Evolutionary conservation across 495 filamentous ascomycete genomes (phyloP), one percentile per base, ranked within the genome.

Genomic region (Penicillium lagena): DNA sequence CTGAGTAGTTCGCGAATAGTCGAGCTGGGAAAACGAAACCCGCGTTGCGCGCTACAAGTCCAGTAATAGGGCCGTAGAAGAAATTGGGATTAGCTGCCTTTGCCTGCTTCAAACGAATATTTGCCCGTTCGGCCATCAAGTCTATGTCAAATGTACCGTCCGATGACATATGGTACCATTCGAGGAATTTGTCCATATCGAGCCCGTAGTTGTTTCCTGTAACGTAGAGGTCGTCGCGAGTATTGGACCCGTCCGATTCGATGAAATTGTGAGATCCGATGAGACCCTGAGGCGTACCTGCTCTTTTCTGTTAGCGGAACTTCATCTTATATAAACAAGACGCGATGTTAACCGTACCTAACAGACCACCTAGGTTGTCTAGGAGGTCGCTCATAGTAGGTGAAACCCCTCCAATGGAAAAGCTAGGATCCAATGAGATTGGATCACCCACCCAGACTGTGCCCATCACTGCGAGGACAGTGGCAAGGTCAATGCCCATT

Each of bases 201-300:
- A 77, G 46, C 8, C 54, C 59, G 43, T 59, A 55, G 43, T 57
- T 65, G 45, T 70, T 70, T 22, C 70, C 71, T 11, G 64, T 68
- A 27, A 70, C 50, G 42, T 76, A 79, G 12, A 74, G 64, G 40
- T 82, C 77, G 11, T 69, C 68, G 10, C 73, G 68, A 0, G 74
- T 76, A 8, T 78, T 67, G 31, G 77, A 81, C 10, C 62, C 70
- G 54, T 84, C 78, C 6, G 64, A 50, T 56, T 82, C 79, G 50
- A 75, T 74, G 29, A 76, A 73, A 54, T 75, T 78, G 51, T 81
- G 79, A 4, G 68, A 76, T 39, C 73, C 72, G 35, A 62, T 66
- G 7, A 82, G 58, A 14, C 77, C 75, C 35, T 60, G 55, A 12
- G 73, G 71, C 12, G 58, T 47, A 27, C 61, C 61, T 64, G 33